Evolutionary conservation across 441 rosid species (phyloP).

Genomic region (Gossypium lobatum): DNA sequence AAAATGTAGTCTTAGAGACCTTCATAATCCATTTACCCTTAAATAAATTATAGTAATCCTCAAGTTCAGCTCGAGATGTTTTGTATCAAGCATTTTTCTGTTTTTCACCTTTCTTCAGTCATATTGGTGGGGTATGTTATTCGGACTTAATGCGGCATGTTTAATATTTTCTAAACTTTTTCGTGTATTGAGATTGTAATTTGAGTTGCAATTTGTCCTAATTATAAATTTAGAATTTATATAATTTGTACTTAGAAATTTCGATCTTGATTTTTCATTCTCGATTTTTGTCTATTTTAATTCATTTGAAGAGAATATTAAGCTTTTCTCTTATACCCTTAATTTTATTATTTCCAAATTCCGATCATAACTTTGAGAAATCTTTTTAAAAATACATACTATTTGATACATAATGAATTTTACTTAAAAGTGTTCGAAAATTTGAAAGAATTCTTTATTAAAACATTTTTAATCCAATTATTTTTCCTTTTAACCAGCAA

Average conservation of each 20-base stretch:
- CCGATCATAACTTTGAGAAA: too few relatives aligned
- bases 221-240: not conserved
- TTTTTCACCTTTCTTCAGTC: not conserved
- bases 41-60: not conserved
- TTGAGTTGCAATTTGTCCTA: not conserved
- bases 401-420: not conserved
- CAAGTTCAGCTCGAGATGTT: not conserved
- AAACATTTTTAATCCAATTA: not conserved
- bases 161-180: not conserved
- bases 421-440: too few relatives aligned
- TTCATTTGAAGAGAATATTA: not conserved
- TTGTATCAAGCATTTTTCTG: not conserved
- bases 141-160: not conserved
- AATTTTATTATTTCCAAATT: too few relatives aligned
- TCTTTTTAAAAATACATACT: too few relatives aligned
- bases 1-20: not conserved
- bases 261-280: not conserved
- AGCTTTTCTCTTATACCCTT: not conserved
- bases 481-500: not conserved
- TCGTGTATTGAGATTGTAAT: not conserved
- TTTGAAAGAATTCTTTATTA: not conserved
- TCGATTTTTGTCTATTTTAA: not conserved
- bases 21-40: not conserved
- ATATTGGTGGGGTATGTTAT: not conserved
- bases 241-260: not conserved